Conservation (phyloP, 2,329 filamentous ascomycete genomes). For the Coniochaeta sp. region DNA sequence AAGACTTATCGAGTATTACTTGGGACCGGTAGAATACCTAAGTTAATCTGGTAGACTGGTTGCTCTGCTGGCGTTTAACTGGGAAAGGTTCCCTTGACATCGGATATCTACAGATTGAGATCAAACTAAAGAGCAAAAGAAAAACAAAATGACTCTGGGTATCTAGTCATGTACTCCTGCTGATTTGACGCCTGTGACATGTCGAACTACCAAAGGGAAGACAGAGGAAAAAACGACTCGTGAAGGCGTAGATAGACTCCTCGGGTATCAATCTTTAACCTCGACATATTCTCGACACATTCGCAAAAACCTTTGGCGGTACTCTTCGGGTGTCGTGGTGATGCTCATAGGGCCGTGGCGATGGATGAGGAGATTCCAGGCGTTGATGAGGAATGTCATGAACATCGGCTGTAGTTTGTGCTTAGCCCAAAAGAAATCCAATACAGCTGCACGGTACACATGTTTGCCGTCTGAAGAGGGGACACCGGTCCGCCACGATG, state of each 20-base stretch:
- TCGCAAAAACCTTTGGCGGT: constrained; percentile 44
- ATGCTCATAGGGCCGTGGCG: constrained; percentile 67
- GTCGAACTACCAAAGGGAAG: too few relatives aligned
- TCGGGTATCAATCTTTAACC: constrained; percentile 8
- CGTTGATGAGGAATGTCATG: constrained; percentile 57
- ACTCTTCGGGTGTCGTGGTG: constrained; percentile 61
- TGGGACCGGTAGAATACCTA: too few relatives aligned
- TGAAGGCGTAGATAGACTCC: not conserved
- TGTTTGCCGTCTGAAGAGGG: constrained; percentile 54
- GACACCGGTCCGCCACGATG: constrained; percentile 56
- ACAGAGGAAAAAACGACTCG: too few relatives aligned
- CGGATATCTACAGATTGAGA: not conserved
- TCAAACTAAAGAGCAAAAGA: not conserved
- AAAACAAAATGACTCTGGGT: not conserved
- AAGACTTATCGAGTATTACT: too few relatives aligned
- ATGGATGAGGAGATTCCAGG: constrained; percentile 53
- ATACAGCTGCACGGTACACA: constrained; percentile 57
- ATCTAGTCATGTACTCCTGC: not conserved
- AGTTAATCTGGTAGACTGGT: too few relatives aligned
- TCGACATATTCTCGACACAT: constrained; percentile 33
- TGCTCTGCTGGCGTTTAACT: too few relatives aligned
- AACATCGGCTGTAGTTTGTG: constrained; percentile 59
- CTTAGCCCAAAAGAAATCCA: constrained; percentile 76
- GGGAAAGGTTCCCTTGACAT: not conserved
- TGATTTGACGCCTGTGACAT: not conserved